Evolutionary conservation across 2,329 filamentous ascomycete genomes (phyloP).

Genomic region (Graphiopsis chlorocephala): DNA sequence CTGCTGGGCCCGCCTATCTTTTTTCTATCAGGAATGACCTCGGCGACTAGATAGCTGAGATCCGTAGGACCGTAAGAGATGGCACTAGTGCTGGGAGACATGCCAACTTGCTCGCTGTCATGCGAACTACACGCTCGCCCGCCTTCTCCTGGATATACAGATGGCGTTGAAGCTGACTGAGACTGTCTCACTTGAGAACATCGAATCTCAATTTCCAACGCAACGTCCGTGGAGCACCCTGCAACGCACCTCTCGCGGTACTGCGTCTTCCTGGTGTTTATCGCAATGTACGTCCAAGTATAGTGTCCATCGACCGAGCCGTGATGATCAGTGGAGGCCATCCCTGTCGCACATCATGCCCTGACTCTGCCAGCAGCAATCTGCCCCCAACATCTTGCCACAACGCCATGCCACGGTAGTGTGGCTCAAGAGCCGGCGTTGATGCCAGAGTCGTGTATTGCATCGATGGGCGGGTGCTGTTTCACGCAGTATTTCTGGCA

Average conservation of each 20-base stretch:
- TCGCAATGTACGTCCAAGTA: not conserved
- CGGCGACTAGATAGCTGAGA: not conserved
- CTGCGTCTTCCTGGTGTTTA: not conserved
- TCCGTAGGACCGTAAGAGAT: no score
- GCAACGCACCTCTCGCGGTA: not conserved
- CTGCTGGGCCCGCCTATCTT: not conserved
- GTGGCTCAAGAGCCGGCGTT: not conserved
- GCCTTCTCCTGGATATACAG: not conserved
- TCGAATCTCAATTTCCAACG: slow-evolving; percentile 8
- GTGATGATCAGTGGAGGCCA: not conserved
- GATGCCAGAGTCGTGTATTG: not conserved
- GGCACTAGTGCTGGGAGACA: slow-evolving; percentile 5
- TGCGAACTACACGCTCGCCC: slow-evolving; percentile 4
- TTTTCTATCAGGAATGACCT: not conserved
- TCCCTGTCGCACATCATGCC: slow-evolving; percentile 4
- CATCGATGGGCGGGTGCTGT: slow-evolving; percentile 6
- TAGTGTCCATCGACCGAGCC: not conserved
- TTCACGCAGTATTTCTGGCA: slow-evolving; percentile 12
- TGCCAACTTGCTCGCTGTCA: not conserved
- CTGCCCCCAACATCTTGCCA: not conserved
- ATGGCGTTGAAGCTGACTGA: slow-evolving; percentile 2
- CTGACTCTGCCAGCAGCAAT: not conserved
- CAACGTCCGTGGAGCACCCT: not conserved
- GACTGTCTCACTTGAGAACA: slow-evolving; percentile 7
- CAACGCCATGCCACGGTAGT: not conserved